Evolutionary conservation across 2,329 filamentous ascomycete species (phyloP).

Genomic region (Ceratocystis eucalypticola): DNA sequence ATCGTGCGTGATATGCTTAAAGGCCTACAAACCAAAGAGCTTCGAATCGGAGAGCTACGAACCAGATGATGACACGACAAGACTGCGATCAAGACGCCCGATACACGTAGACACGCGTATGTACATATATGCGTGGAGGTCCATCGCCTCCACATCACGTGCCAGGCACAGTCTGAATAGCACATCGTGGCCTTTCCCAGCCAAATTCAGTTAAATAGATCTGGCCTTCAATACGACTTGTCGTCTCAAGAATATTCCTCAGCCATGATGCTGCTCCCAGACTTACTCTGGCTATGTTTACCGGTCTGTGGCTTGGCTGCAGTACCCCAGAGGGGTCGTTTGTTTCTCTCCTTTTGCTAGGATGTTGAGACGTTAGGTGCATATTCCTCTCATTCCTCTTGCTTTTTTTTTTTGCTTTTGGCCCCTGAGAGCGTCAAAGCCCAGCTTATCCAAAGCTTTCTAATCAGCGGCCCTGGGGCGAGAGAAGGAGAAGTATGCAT

Average conservation of each 20-base stretch:
- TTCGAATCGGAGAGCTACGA: neutral
- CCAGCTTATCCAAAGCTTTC: constrained; percentile 3
- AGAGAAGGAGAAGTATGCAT: constrained; percentile 5
- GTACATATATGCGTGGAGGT: neutral
- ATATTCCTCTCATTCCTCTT: neutral
- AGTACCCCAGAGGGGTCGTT: neutral
- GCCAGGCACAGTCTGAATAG: neutral
- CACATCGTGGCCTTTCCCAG: neutral
- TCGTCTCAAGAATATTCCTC: neutral
- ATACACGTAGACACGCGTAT: neutral
- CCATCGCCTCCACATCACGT: neutral
- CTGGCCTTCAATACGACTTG: neutral
- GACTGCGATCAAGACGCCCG: neutral
- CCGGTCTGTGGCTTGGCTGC: neutral
- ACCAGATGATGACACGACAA: neutral
- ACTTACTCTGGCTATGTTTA: neutral
- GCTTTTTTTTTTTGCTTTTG: neutral
- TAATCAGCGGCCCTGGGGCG: neutral
- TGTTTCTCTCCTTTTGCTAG: neutral
- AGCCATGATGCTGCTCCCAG: neutral
- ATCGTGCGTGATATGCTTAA: too few species aligned
- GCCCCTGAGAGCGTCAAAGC: constrained; percentile 4
- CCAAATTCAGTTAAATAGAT: neutral
- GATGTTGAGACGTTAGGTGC: constrained; percentile 1
- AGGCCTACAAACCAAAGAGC: too few species aligned